Percentiles rank a stretch among this genome's conserved stretches.
Conservation (phyloP, 129 eudicot genomes). For the Glebionis coronaria region DNA sequence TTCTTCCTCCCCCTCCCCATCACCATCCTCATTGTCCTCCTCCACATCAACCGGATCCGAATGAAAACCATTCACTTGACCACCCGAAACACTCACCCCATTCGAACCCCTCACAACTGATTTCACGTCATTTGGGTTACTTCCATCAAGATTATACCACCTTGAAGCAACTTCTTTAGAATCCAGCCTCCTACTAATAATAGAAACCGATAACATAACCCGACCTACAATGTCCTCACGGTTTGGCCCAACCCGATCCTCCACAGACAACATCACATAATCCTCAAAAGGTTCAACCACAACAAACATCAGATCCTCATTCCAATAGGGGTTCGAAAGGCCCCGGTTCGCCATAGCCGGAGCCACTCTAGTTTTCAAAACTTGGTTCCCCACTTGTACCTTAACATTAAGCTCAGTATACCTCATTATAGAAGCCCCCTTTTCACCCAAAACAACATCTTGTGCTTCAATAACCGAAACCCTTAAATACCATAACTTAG, state of each 20-base stretch:
- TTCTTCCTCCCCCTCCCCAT: too few species aligned
- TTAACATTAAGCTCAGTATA: constrained; percentile 79
- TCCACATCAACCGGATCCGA: too few species aligned
- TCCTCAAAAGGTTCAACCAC: constrained; percentile 98
- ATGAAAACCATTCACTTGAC: too few species aligned
- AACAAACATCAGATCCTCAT: constrained; percentile 88
- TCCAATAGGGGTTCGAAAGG: constrained; percentile 74
- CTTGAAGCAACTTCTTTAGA: too few species aligned
- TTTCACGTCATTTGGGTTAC: too few species aligned
- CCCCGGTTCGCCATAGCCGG: constrained; percentile 46
- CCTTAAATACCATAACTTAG: constrained; percentile 87
- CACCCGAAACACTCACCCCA: too few species aligned
- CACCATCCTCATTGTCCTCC: too few species aligned
- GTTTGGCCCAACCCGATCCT: constrained; percentile 67
- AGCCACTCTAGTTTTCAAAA: constrained; percentile 77
- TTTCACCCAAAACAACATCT: constrained; percentile 74
- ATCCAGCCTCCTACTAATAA: constrained; percentile 61
- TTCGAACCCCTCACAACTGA: too few species aligned
- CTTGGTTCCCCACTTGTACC: constrained; percentile 93
- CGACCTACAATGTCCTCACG: constrained; percentile 87
- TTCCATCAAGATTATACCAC: too few species aligned
- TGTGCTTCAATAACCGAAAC: constrained; percentile 82
- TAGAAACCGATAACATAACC: constrained; percentile 50
- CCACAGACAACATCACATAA: constrained; percentile 64
- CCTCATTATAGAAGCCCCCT: constrained; percentile 62